phyloP scores from a whole-genome alignment of 2,329 filamentous ascomycete genomes.

The Neofusicoccum sp. region DNA sequence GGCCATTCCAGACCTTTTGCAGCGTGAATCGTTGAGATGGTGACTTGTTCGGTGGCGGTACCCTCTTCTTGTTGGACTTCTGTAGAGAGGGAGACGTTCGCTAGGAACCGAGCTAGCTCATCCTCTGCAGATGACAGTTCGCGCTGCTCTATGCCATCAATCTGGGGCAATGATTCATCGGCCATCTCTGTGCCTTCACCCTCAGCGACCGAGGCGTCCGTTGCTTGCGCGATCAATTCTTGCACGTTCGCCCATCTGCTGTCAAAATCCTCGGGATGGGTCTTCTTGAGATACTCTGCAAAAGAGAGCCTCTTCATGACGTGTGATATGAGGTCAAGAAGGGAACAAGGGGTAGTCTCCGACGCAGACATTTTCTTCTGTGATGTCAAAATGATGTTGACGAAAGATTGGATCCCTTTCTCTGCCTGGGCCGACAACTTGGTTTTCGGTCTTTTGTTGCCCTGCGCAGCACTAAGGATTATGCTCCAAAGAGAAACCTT shows the following conservation, averaged over 20 bases:
- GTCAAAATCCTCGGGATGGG: constrained; percentile 72
- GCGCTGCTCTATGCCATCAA: constrained; percentile 69
- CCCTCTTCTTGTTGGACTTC: constrained; percentile 66
- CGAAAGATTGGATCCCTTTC: constrained; percentile 57
- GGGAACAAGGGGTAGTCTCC: constrained; percentile 37
- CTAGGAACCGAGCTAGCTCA: constrained; percentile 75
- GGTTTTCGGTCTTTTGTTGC: constrained; percentile 49
- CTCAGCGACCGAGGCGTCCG: constrained; percentile 61
- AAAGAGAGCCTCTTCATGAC: constrained; percentile 67
- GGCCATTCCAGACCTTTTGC: constrained; percentile 97
- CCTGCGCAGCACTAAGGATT: constrained; percentile 59
- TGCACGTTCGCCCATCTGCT: constrained; percentile 84
- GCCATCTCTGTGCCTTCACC: constrained; percentile 38
- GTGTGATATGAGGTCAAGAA: constrained; percentile 54
- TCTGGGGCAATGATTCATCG: constrained; percentile 57
- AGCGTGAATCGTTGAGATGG: constrained; percentile 93
- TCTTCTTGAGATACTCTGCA: constrained; percentile 68
- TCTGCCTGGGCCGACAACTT: constrained; percentile 56
- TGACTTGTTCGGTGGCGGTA: constrained; percentile 64
- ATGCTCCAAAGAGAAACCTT: constrained; percentile 73
- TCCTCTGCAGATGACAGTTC: constrained; percentile 53
- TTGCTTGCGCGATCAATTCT: constrained; percentile 78
- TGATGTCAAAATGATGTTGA: constrained; percentile 59
- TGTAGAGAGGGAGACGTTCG: constrained; percentile 83
- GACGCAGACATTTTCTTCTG: constrained; percentile 52